Base-by-base conservation (phyloP, 106 monocot genomes). In the Posidonia australis region DNA sequence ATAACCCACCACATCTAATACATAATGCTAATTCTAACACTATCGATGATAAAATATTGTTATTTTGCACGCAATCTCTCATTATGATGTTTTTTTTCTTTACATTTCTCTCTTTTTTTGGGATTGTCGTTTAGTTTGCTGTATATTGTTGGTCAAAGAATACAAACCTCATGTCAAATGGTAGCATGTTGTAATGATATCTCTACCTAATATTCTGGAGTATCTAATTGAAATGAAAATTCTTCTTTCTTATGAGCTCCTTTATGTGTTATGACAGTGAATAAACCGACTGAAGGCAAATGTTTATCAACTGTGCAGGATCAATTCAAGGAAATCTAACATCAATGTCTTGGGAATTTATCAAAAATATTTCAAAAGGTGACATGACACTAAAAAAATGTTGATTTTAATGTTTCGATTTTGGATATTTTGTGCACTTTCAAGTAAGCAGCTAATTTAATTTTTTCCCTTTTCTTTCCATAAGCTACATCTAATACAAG, bases 331-430 rank as follows among this genome's bases (percentile, higher is more conserved):
- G 54, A 47, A 70, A 74, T 25, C 65, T 81, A 48, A 83, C 84
- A 67, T 77, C 71, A 24, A 77, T 70, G 49, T 82, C 96, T 27
- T 98, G 96, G 96, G 79, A 82, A 23, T 98, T 98, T 45, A 68
- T 98, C 2, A 65, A 72, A 65, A 85, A 74, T 62, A 59, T 91
- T 46, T 81, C 90, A 59, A 72, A 69, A 41, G 84, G 96, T 98
- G 36, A 53, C 54, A 56, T 25, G 45, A 70, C 48, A 1, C 29
- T 57, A 26, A n/a, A 72, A 24, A 55, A 26, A 3, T 55, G 24
- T 31, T 22, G n/a, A 23, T 43, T 43, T 61, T 60, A 18, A 9
- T 31, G 6, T 60, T 18, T 18, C 52, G 1, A 47, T 47, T 49
- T 5, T 22, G 42, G 10, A 26, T 10, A 9, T 26, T 23, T 31